Evolutionary conservation across 75 land plant genomes (phyloP).

Genomic region (Gnetum montanum): DNA sequence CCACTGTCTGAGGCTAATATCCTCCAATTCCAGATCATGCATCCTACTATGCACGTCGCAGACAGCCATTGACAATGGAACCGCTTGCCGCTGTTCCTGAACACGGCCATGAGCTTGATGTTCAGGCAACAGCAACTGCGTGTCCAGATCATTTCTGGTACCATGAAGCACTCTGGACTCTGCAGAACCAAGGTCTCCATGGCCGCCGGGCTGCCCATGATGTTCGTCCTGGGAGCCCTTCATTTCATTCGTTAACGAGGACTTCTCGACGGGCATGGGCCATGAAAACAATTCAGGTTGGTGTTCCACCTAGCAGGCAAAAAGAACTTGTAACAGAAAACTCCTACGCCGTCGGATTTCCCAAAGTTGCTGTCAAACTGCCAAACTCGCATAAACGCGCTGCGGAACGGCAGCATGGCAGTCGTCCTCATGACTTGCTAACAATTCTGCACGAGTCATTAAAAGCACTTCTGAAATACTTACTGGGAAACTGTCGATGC

Average conservation of each 20-base stretch:
- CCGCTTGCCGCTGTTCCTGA: neutral
- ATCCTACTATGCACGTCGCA: neutral
- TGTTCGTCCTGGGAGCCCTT: neutral
- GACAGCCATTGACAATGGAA: neutral
- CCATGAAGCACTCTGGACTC: slow-evolving; percentile 5
- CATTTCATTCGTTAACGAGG: neutral
- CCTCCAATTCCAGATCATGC: slow-evolving; percentile 19
- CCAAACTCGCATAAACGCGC: too few relatives aligned
- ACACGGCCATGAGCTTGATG: slow-evolving; percentile 4
- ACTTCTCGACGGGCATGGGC: neutral
- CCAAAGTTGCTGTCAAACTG: too few relatives aligned
- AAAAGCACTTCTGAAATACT: too few relatives aligned
- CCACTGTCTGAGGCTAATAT: slow-evolving; percentile 77
- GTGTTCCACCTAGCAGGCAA: slow-evolving; percentile 9
- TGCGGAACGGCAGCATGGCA: too few relatives aligned
- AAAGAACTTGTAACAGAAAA: too few relatives aligned
- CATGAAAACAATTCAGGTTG: slow-evolving; percentile 5
- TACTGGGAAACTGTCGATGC: too few relatives aligned
- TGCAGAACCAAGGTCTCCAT: neutral
- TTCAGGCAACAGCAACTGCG: neutral
- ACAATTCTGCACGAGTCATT: too few relatives aligned
- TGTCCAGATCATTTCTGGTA: neutral
- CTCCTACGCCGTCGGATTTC: too few relatives aligned
- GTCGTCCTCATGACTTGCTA: too few relatives aligned
- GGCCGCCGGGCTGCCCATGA: neutral